phyloP scores from a whole-genome alignment of 176 grass and related monocot genomes.

The Lolium rigidum region DNA sequence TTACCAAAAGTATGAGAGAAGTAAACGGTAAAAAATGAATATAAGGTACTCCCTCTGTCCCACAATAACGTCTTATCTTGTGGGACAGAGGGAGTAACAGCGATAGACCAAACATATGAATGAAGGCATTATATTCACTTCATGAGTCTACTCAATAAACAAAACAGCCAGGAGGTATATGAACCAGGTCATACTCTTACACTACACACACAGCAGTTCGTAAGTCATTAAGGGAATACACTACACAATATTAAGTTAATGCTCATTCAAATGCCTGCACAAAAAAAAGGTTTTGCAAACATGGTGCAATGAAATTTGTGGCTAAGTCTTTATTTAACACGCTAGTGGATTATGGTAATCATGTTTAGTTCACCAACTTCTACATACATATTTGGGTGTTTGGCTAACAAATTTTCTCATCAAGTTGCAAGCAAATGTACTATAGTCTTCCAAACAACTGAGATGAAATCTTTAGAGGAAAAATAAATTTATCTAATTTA shows the following conservation, averaged over 20 bases:
- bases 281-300: background rate
- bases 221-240: slow-evolving; percentile 19
- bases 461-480: slow-evolving; percentile 10
- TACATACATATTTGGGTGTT: slow-evolving; percentile 8
- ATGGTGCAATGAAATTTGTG: background rate
- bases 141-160: background rate
- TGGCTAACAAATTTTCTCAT: background rate
- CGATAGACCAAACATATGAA: slow-evolving; percentile 14
- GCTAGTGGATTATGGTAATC: background rate
- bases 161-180: slow-evolving; percentile 5
- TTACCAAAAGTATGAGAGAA: slow-evolving; percentile 18
- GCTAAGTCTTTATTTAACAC: slow-evolving; percentile 4
- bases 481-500: background rate
- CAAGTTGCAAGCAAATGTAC: background rate
- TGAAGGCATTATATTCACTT: background rate
- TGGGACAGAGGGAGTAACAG: background rate
- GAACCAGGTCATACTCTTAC: background rate
- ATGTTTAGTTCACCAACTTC: background rate
- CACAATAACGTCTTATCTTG: too few relatives aligned
- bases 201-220: background rate
- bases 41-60: background rate
- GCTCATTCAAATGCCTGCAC: background rate
- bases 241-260: background rate
- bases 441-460: background rate
- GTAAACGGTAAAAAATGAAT: background rate